These are phyloP conservation scores for Phialophora chinensis DNA, from an alignment of 2,329 filamentous ascomycete genomes.

Conservation along the genomic window DNA sequence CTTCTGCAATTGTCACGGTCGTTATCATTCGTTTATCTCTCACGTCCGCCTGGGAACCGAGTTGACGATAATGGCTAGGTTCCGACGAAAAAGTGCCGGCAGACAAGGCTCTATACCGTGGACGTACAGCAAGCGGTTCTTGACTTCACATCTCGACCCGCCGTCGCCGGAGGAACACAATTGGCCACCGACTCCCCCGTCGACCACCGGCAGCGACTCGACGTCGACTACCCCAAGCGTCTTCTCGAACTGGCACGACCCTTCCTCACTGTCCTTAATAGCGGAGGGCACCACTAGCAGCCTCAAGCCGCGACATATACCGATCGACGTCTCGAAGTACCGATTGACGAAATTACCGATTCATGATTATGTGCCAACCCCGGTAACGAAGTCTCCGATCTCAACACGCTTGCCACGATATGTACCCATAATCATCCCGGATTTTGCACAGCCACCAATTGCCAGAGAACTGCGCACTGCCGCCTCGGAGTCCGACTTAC, in stretches of 20 bases:
- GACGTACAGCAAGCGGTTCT: constrained; percentile 19
- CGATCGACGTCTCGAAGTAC: constrained; percentile 32
- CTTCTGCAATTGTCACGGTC: constrained; percentile 6
- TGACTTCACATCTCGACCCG: constrained; percentile 34
- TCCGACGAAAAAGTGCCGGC: constrained; percentile 31
- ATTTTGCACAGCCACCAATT: constrained; percentile 41
- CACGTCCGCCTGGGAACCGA: background rate
- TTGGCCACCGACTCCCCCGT: constrained; percentile 28
- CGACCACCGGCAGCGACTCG: constrained; percentile 19
- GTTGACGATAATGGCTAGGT: constrained; percentile 35
- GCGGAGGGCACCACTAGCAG: constrained; percentile 17
- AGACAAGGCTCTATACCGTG: constrained; percentile 22
- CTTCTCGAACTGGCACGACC: constrained; percentile 30
- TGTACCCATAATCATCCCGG: constrained; percentile 43
- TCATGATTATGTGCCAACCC: constrained; percentile 21
- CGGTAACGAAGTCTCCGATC: constrained; percentile 25
- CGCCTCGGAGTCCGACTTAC: constrained; percentile 24
- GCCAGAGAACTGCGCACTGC: constrained; percentile 33
- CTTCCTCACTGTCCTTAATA: constrained; percentile 23
- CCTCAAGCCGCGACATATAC: constrained; percentile 22
- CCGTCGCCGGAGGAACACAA: constrained; percentile 32
- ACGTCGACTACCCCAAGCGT: constrained; percentile 15
- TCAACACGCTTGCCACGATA: constrained; percentile 39
- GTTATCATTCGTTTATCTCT: background rate
- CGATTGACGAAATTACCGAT: constrained; percentile 22